A percentile compares a stretch with the other conserved stretches of the same genome.
Evolutionary conservation across 805 yeast genomes (phyloP).

Genomic region (Candida alai): DNA sequence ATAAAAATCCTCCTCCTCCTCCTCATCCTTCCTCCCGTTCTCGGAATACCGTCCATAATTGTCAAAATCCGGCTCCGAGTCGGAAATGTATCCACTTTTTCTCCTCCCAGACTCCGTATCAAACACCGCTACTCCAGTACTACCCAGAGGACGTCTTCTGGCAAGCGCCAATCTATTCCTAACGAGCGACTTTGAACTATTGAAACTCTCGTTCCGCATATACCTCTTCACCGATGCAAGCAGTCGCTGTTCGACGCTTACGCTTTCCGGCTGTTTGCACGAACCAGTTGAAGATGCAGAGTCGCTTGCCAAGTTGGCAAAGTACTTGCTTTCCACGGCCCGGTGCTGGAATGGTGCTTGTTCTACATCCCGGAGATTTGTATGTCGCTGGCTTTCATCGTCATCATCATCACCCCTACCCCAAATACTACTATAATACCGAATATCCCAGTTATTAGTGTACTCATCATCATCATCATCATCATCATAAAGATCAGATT

Average conservation of each 20-base stretch:
- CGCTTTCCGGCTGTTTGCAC: background rate
- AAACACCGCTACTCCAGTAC: background rate
- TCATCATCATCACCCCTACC: background rate
- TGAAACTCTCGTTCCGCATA: constrained; percentile 6
- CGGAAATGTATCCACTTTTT: constrained; percentile 14
- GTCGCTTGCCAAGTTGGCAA: background rate
- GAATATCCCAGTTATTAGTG: constrained; percentile 1
- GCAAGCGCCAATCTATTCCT: constrained; percentile 14
- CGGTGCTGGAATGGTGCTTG: constrained; percentile 9
- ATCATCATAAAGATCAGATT: constrained; percentile 2
- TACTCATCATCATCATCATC: background rate
- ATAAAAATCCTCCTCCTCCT: constrained; percentile 6
- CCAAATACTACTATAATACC: constrained; percentile 2
- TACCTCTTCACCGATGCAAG: constrained; percentile 1
- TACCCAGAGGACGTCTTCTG: constrained; percentile 5
- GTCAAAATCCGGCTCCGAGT: constrained; percentile 10
- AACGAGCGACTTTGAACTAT: constrained; percentile 15
- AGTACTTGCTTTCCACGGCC: constrained; percentile 8
- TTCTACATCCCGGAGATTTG: no score
- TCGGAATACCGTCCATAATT: background rate
- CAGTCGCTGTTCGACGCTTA: no score
- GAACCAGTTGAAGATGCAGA: background rate
- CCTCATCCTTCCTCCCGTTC: constrained; percentile 2
- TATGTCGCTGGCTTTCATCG: constrained; percentile 1
- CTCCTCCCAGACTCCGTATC: background rate